Base-by-base conservation (phyloP, 2,329 filamentous ascomycete species). In the Parastagonospora nodorum region DNA sequence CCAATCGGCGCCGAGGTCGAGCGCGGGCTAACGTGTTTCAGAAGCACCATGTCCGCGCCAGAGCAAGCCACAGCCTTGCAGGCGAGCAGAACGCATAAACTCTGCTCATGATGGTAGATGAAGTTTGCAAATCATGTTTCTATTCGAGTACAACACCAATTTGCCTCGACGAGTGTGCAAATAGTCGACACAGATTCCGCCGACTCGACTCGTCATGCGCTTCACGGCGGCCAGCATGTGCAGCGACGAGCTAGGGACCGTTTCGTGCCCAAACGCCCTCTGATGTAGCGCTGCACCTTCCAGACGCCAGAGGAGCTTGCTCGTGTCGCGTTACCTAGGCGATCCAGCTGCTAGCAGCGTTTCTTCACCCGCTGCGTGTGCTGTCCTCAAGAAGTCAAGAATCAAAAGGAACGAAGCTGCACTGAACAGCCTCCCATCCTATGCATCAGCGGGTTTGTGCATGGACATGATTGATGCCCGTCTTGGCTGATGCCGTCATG, bases 21-120 rank as follows among this genome's bases (percentile, higher is more conserved):
- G 2, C n/a, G 27, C 15, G 27, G 28, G 44, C 53, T 48, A 52
- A 29, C 38, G 42, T 45, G 49, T 53, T 57, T 60, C 44, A 57
- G 54, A 45, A 30, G 15, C 39, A 53, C 38, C 49, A 41, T 41
- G 38, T 43, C 9, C 43, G 42, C 53, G 45, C 49, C 53, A 55
- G 46, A 46, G 49, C 49, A 53, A 53, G 50, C 51, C 53, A 45
- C 48, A 45, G 50, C 47, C 49, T 45, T 48, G 46, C 33, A 55
- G 42, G 49, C 50, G 45, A 44, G 47, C 43, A 19, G 35, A 16
- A 31, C 51, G 49, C 51, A 49, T 33, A 38, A 42, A 35, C 15
- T 28, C 28, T 28, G 12, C 8, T 42, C 19, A 14, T 8, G 28
- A 38, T 38, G 31, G 32, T 37, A 42, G 39, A 48, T 42, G 31